A percentile compares a stretch with the other conserved stretches of the same genome.
Conservation (phyloP, 805 yeast species). For the Cyberlindnera suaveolens region DNA sequence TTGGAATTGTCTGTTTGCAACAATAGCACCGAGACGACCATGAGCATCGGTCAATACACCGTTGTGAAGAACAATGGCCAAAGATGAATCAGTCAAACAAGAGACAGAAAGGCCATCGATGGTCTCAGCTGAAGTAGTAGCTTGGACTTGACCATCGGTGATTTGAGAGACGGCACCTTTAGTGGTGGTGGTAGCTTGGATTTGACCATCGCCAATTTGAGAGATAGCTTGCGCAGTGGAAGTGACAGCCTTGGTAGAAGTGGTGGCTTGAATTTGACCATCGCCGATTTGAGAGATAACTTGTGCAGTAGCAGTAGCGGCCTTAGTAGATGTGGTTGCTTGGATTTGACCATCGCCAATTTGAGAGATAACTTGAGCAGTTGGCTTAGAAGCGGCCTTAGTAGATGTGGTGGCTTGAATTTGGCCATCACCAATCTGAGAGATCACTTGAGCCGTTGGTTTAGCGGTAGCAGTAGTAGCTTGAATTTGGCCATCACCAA, state of each 20-base stretch:
- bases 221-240: conserved; percentile 31
- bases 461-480: conserved; percentile 30
- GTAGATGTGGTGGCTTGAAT: conserved; percentile 42
- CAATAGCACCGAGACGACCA: conserved; percentile 74
- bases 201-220: conserved; percentile 57
- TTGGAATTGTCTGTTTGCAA: conserved; percentile 80
- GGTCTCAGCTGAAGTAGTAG: conserved; percentile 17
- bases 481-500: conserved; percentile 53
- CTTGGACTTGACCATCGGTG: conserved; percentile 21
- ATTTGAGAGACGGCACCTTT: conserved; percentile 26
- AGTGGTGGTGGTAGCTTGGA: conserved; percentile 34
- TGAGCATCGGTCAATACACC: conserved; percentile 48
- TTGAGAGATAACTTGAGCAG: conserved; percentile 30
- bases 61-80: conserved; percentile 47
- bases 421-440: conserved; percentile 44
- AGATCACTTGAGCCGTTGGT: conserved; percentile 10
- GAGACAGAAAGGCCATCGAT: conserved; percentile 26
- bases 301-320: conserved; percentile 8
- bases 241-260: conserved; percentile 18
- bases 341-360: conserved; percentile 42
- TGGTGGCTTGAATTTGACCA: conserved; percentile 23
- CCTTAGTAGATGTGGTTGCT: conserved; percentile 11
- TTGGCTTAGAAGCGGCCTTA: conserved; percentile 25
- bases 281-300: conserved; percentile 20
- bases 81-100: conserved; percentile 43